Conservation (phyloP, 1,284 basidiomycete genomes). For the Boletus sp. region DNA sequence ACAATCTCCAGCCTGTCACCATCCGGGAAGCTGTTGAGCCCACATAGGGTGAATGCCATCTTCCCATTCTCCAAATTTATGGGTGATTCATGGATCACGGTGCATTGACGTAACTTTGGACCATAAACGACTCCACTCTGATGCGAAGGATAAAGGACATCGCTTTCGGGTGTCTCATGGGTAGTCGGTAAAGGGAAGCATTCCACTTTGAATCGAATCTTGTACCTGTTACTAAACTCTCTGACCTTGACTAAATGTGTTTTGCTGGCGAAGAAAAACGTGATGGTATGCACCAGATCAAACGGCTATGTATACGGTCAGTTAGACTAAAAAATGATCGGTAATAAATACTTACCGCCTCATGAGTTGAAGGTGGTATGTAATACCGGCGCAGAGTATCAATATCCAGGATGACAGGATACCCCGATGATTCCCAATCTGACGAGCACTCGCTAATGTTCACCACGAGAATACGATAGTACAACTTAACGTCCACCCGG, state of each 20-base stretch:
- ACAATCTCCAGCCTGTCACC: background rate
- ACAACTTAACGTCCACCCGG: conserved; percentile 3
- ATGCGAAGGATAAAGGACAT: background rate
- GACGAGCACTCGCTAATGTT: conserved; percentile 5
- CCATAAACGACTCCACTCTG: background rate
- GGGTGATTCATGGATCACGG: background rate
- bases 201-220: background rate
- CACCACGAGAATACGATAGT: conserved; percentile 8
- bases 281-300: background rate
- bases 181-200: background rate
- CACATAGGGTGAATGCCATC: background rate
- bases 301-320: background rate
- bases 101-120: background rate
- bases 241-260: background rate
- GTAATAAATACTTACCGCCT: background rate
- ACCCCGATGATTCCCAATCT: background rate
- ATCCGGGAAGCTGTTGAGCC: background rate
- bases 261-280: conserved; percentile 1
- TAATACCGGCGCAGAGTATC: background rate
- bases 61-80: background rate
- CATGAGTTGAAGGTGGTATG: background rate
- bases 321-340: background rate
- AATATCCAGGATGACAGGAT: background rate
- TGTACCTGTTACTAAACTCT: background rate
- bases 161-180: background rate